These are phyloP conservation scores for Ustilago esculenta DNA, from an alignment of 1,284 basidiomycete genomes.

Conservation along the genomic window DNA sequence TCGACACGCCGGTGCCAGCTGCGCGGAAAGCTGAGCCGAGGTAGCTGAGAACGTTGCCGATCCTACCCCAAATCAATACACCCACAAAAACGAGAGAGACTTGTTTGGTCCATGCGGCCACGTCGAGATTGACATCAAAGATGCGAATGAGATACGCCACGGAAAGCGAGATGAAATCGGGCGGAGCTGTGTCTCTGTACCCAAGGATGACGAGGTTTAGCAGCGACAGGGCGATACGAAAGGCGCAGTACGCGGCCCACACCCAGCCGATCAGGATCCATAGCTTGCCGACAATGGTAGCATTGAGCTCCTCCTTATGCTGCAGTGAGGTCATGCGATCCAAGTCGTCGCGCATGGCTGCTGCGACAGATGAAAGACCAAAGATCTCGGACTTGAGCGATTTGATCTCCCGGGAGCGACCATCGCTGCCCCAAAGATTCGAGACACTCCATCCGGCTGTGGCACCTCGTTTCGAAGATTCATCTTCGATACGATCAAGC, in stretches of 20 bases:
- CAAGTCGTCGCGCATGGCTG: constrained; percentile 67
- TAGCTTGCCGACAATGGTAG: constrained; percentile 64
- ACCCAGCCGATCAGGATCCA: constrained; percentile 65
- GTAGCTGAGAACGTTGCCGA: constrained; percentile 67
- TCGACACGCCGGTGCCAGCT: constrained; percentile 67
- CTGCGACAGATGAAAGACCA: constrained; percentile 67
- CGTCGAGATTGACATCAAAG: constrained; percentile 67
- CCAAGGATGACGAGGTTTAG: constrained; percentile 49
- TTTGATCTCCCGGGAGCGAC: constrained; percentile 54
- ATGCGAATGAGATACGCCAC: constrained; percentile 62
- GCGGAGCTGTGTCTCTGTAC: constrained; percentile 60
- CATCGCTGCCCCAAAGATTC: constrained; percentile 32
- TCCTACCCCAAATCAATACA: constrained; percentile 67
- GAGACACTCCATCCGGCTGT: constrained; percentile 22
- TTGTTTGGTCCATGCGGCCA: constrained; percentile 67
- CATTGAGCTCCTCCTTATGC: constrained; percentile 60
- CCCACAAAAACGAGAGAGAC: constrained; percentile 68
- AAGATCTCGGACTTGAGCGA: constrained; percentile 67
- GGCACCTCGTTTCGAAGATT: constrained; percentile 3
- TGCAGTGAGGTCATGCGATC: constrained; percentile 62
- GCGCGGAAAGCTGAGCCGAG: constrained; percentile 66
- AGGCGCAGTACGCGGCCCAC: constrained; percentile 68
- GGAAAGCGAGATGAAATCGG: constrained; percentile 64
- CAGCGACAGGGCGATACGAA: constrained; percentile 34
- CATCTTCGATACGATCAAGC: constrained; percentile 43